These are phyloP conservation scores for Vitis vinifera DNA, from an alignment of 164 flowering plant species.

Conservation along the genomic window DNA sequence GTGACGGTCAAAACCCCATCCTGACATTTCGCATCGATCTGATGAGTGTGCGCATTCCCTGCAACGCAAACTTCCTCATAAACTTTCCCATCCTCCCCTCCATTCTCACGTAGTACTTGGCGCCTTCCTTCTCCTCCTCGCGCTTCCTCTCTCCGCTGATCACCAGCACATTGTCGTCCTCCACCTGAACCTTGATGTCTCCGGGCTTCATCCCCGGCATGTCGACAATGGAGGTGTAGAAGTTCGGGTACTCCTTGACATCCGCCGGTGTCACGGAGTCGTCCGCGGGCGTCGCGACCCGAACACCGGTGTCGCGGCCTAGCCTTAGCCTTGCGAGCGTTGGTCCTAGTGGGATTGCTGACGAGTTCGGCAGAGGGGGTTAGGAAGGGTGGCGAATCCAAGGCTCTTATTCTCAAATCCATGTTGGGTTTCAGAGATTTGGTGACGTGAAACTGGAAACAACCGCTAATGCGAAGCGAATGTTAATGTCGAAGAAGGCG, in stretches of 20 bases:
- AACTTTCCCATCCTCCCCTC: conserved; percentile 65
- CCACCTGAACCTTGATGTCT: conserved; percentile 38
- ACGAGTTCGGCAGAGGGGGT: too few species aligned
- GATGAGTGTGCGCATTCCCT: conserved; percentile 35
- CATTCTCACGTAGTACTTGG: conserved; percentile 55
- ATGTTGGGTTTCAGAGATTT: too few species aligned
- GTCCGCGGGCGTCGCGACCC: too few species aligned
- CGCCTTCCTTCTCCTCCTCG: conserved; percentile 48
- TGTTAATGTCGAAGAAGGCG: too few species aligned
- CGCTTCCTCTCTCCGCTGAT: conserved; percentile 38
- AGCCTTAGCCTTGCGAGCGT: conserved; percentile 65
- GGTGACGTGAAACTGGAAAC: too few species aligned
- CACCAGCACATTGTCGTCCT: conserved; percentile 38
- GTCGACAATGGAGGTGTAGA: conserved; percentile 31
- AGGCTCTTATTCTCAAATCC: too few species aligned
- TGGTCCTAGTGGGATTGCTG: conserved; percentile 39
- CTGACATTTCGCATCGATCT: too few species aligned
- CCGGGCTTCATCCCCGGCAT: conserved; percentile 39
- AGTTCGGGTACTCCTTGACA: conserved; percentile 25
- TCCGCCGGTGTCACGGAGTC: conserved; percentile 6
- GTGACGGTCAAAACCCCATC: too few species aligned
- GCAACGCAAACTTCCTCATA: conserved; percentile 61
- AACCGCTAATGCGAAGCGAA: too few species aligned
- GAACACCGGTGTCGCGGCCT: conserved; percentile 38
- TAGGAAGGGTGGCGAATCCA: too few species aligned